phyloP scores from a whole-genome alignment of 23 red algal species.

The Rhodosorus marinus region DNA sequence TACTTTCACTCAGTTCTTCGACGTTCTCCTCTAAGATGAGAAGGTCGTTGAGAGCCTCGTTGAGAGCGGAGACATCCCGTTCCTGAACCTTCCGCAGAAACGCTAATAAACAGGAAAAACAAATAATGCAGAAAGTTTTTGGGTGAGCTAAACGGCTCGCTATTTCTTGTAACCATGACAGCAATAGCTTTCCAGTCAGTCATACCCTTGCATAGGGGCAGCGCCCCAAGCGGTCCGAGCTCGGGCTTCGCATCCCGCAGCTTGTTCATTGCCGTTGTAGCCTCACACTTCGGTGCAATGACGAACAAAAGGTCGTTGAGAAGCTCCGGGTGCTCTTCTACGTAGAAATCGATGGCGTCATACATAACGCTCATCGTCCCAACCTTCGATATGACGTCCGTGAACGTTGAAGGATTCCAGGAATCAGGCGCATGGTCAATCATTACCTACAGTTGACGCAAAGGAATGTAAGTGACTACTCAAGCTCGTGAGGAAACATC shows the following conservation, averaged over 20 bases:
- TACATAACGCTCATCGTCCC: slow-evolving; percentile 58
- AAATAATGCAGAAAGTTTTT: slow-evolving; percentile 22
- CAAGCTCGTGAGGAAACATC: too few relatives aligned
- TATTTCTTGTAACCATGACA: too few relatives aligned
- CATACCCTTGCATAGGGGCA: too few relatives aligned
- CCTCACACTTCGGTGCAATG: slow-evolving; percentile 49
- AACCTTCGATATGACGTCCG: slow-evolving; percentile 65
- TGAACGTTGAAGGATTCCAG: slow-evolving; percentile 38
- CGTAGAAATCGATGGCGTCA: slow-evolving; percentile 69
- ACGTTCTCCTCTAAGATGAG: slow-evolving; percentile 69
- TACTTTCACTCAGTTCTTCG: slow-evolving; percentile 43
- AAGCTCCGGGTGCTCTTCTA: slow-evolving; percentile 63
- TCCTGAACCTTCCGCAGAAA: slow-evolving; percentile 83
- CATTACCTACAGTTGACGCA: slow-evolving; percentile 41
- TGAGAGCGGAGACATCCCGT: slow-evolving; percentile 64
- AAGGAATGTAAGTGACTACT: too few relatives aligned
- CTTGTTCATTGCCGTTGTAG: slow-evolving; percentile 13
- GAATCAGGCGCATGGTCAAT: slow-evolving; percentile 75
- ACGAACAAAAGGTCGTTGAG: slow-evolving; percentile 51
- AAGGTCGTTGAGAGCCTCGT: slow-evolving; percentile 88
- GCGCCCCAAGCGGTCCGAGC: neutral
- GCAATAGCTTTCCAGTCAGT: too few relatives aligned
- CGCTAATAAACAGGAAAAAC: slow-evolving; percentile 29
- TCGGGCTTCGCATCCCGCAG: slow-evolving; percentile 1
- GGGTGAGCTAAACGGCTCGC: slow-evolving; percentile 24